Evolutionary conservation across 768 basidiomycete species (phyloP).

Genomic region (Amanita pseudoporphyria): DNA sequence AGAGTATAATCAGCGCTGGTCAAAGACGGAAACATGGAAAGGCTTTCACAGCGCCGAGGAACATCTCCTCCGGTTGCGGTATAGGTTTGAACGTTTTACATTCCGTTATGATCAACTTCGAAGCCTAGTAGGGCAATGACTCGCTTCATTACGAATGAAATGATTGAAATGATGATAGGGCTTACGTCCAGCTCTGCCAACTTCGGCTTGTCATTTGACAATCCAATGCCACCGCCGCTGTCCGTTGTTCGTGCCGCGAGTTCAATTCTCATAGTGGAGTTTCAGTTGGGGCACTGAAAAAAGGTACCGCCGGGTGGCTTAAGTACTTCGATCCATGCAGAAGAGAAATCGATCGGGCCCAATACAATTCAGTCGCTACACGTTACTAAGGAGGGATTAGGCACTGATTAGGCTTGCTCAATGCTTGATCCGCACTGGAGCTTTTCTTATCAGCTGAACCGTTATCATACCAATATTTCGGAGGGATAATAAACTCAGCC

Average conservation of each 20-base stretch:
- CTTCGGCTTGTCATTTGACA: background rate
- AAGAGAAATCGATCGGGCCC: too few species aligned
- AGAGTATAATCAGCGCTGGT: slow-evolving; percentile 3
- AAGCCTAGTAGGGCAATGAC: slow-evolving; percentile 31
- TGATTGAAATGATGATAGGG: background rate
- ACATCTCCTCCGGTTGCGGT: slow-evolving; percentile 34
- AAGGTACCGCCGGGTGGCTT: background rate
- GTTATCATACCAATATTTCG: too few species aligned
- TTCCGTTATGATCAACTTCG: slow-evolving; percentile 39
- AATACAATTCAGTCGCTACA: too few species aligned
- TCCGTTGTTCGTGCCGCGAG: background rate
- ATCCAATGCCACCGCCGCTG: background rate
- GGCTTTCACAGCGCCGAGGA: slow-evolving; percentile 49
- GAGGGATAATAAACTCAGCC: too few species aligned
- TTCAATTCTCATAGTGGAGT: background rate
- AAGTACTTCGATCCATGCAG: background rate
- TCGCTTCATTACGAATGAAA: background rate
- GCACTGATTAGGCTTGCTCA: too few species aligned
- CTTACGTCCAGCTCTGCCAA: slow-evolving; percentile 14
- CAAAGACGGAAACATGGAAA: background rate
- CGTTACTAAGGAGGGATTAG: too few species aligned
- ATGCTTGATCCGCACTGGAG: too few species aligned
- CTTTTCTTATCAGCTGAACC: too few species aligned
- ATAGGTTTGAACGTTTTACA: slow-evolving; percentile 41
- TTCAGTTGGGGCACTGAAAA: background rate